Evolutionary conservation across 768 basidiomycete genomes (phyloP).

Genomic region (Kwoniella sp.): DNA sequence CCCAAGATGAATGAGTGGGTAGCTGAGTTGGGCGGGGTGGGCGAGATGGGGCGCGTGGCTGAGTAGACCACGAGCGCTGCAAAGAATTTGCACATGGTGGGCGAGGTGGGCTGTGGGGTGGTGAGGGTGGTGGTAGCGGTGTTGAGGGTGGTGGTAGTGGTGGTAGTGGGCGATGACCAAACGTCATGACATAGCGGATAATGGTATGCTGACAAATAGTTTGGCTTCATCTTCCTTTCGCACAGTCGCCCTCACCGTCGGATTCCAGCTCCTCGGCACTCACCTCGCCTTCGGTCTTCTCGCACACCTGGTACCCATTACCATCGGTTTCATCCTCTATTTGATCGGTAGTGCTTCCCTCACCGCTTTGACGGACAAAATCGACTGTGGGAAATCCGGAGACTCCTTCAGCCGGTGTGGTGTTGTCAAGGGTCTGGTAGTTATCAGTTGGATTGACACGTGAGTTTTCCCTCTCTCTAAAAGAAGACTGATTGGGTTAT

Average conservation of each 20-base stretch:
- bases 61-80: too few species aligned
- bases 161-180: too few species aligned
- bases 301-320: conserved; percentile 47
- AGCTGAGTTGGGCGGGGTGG: too few species aligned
- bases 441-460: conserved; percentile 54
- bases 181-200: too few species aligned
- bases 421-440: conserved; percentile 54
- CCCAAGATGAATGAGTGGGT: neutral
- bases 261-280: conserved; percentile 44
- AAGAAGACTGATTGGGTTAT: too few species aligned
- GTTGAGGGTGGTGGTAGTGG: too few species aligned
- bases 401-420: conserved; percentile 48
- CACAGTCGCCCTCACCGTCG: conserved; percentile 52
- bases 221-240: neutral
- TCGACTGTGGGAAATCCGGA: conserved; percentile 45
- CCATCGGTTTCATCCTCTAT: conserved; percentile 57
- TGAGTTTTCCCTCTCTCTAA: too few species aligned
- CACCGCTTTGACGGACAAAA: conserved; percentile 51
- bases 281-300: conserved; percentile 53
- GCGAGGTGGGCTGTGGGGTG: too few species aligned
- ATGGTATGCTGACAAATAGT: too few species aligned
- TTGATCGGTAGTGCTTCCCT: conserved; percentile 53
- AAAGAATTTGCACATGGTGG: too few species aligned
- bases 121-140: too few species aligned
- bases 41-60: too few species aligned